Evolutionary conservation across 805 yeast genomes (phyloP), one percentile per base, ranked within the genome.

Genomic region (Yarrowia deformans): DNA sequence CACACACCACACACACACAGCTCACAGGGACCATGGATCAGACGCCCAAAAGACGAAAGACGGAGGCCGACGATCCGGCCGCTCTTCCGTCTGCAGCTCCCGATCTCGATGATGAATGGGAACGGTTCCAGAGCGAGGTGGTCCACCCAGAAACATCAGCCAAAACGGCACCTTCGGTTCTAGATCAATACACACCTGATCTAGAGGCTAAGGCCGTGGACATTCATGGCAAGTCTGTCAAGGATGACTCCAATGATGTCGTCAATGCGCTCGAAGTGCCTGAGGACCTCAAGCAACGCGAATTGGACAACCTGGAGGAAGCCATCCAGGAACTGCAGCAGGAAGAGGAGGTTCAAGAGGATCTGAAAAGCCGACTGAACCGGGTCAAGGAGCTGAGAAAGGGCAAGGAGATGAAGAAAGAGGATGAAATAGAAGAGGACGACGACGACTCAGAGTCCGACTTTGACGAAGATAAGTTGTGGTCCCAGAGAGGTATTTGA

Each of bases 101-200:
- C n/a, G 16, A 54, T 23, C 50, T 60, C 34, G 66, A 60, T 13
- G 66, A 60, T 29, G 66, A 60, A 34, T 60, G 66, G 66, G 66
- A 43, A 6, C 66, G 66, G 13, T 60, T 60, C 42, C 66, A 60
- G 52, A 43, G 32, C 34, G 66, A 60, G 52, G 66, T 60, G 8
- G 52, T 54, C 12, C 16, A 60, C 8, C 18, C 52, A 8, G 52
- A 42, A 19, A 42, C 37, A 9, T 3, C 37, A 4, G 2, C 29
- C n/a, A 43, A 42, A 9, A 40, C 39, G 6, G 18, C 19, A 37
- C 66, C 66, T 0, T 60, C 66, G n/a, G 52, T 60, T 5, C 52
- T 60, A 42, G 66, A 60, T 42, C 42, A 42, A 32, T 60, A 60
- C n/a, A 34, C 34, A 1, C 42, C 66, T 3, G 66, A 60, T 45